These are phyloP conservation scores for Corymbia calophylla DNA, from an alignment of 441 rosid genomes.

Conservation along the genomic window DNA sequence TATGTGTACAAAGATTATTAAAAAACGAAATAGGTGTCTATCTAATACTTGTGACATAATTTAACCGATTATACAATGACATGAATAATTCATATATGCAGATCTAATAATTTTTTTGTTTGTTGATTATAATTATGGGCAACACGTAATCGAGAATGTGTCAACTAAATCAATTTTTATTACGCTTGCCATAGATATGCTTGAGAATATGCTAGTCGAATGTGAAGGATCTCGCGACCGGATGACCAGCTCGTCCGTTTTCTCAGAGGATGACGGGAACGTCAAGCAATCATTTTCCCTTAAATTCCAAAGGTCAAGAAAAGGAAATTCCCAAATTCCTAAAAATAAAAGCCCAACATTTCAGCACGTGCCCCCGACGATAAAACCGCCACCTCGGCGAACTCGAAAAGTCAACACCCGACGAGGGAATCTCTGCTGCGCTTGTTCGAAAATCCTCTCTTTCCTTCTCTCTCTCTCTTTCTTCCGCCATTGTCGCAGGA, in stretches of 20 bases:
- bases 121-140: fast-evolving
- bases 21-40: not conserved
- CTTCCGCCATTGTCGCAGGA: not conserved
- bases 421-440: not conserved
- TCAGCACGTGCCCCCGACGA: not conserved
- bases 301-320: not conserved
- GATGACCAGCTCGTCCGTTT: not conserved
- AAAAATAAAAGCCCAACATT: not conserved
- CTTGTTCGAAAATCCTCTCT: not conserved
- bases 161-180: not conserved
- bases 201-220: not conserved
- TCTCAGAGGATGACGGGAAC: not conserved
- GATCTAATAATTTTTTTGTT: not conserved
- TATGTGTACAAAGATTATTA: fast-evolving
- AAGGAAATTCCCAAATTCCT: not conserved
- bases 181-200: not conserved
- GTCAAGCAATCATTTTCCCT: not conserved
- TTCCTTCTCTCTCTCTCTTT: not conserved
- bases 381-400: not conserved
- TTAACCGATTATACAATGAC: fast-evolving
- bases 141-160: not conserved
- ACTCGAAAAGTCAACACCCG: not conserved
- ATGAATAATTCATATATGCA: not conserved
- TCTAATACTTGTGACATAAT: fast-evolving
- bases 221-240: not conserved